A percentile compares a stretch with the other conserved stretches of the same genome.
Evolutionary conservation across 495 filamentous ascomycete genomes (phyloP).

Genomic region (Clavariopsis aquatica): DNA sequence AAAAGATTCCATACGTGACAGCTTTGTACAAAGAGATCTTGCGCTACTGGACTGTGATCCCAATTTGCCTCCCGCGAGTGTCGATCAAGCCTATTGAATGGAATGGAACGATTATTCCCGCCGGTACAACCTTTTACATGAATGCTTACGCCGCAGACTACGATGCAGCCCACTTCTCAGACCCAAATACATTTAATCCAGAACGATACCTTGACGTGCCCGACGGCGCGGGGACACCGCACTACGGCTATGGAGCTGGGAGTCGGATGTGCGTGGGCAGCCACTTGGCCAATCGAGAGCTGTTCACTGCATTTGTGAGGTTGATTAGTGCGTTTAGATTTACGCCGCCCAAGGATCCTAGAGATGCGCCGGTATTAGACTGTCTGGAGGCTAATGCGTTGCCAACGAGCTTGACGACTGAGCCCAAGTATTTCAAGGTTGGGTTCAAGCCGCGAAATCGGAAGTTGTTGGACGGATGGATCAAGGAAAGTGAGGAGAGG

Average conservation of each 20-base stretch:
- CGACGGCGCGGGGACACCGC: constrained; percentile 63
- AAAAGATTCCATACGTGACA: constrained; percentile 70
- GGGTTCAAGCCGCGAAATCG: constrained; percentile 54
- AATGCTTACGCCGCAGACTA: constrained; percentile 72
- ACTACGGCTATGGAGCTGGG: constrained; percentile 67
- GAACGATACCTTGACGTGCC: constrained; percentile 62
- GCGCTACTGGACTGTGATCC: constrained; percentile 73
- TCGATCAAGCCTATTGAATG: constrained; percentile 66
- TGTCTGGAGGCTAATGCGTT: constrained; percentile 64
- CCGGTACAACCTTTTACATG: constrained; percentile 69
- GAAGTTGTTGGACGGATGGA: constrained; percentile 52
- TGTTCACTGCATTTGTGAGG: constrained; percentile 62
- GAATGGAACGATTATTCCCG: constrained; percentile 59
- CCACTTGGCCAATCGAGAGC: constrained; percentile 35
- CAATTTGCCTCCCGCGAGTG: constrained; percentile 67
- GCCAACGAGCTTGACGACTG: constrained; percentile 65
- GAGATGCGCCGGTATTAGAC: constrained; percentile 59
- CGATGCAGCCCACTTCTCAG: constrained; percentile 65
- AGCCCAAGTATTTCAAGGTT: constrained; percentile 65
- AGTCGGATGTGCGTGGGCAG: constrained; percentile 37
- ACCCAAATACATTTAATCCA: constrained; percentile 59
- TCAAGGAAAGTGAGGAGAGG: constrained; percentile 53
- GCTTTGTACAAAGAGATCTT: constrained; percentile 70
- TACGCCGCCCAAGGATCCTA: constrained; percentile 51
- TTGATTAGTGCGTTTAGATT: constrained; percentile 67